Percentiles rank a stretch among this genome's conserved stretches.
These are phyloP conservation scores for Diddensiella santjacobensis DNA, from an alignment of 805 yeast genomes.

Conservation along the genomic window DNA sequence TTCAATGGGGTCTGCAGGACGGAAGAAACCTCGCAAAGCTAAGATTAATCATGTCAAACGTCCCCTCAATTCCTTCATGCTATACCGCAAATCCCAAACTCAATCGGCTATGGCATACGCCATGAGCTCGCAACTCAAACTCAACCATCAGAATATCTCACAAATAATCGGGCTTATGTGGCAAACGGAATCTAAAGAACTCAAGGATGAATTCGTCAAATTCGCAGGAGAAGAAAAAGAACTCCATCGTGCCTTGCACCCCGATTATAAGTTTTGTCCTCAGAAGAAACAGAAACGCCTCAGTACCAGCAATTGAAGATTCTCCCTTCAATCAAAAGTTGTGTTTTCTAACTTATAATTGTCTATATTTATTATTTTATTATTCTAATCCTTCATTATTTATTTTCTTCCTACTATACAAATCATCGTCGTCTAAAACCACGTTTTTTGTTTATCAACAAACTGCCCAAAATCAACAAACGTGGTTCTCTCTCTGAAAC, in stretches of 20 bases:
- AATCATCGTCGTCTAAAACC: no score
- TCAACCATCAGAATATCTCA: constrained; percentile 41
- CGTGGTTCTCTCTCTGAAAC: no score
- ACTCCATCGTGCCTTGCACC: constrained; percentile 40
- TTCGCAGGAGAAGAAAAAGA: constrained; percentile 41
- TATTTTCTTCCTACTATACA: no score
- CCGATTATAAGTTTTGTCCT: constrained; percentile 45
- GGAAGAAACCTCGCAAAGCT: constrained; percentile 22
- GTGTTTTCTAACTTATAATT: constrained; percentile 2
- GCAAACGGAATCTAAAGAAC: constrained; percentile 39
- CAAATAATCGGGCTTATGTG: constrained; percentile 45
- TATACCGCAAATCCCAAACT: constrained; percentile 43
- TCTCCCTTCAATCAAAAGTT: constrained; percentile 7
- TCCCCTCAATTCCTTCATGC: constrained; percentile 47
- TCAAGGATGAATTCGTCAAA: constrained; percentile 38
- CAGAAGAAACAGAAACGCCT: constrained; percentile 29
- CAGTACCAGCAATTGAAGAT: not conserved
- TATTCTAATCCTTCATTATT: not conserved
- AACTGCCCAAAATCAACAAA: no score
- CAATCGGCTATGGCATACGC: constrained; percentile 38
- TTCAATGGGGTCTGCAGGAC: constrained; percentile 4
- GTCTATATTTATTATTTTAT: not conserved
- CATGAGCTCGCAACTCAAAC: constrained; percentile 28
- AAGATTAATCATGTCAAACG: constrained; percentile 38
- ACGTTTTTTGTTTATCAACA: no score